phyloP scores from a whole-genome alignment of 1,284 basidiomycete species.

The Psilocybe mexicana region DNA sequence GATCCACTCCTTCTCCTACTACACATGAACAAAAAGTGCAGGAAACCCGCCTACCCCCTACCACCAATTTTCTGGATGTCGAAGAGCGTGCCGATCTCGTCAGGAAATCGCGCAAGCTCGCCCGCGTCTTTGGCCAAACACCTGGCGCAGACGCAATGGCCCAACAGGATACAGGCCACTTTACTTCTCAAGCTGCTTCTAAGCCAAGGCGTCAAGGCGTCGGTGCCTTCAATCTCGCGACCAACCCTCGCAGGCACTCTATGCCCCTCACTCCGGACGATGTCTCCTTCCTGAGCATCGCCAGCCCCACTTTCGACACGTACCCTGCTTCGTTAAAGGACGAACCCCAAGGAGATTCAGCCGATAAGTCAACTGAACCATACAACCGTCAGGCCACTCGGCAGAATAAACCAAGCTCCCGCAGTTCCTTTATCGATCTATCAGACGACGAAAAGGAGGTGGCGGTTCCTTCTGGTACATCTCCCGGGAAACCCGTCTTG shows the following conservation, averaged over 20 bases:
- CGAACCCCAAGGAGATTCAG: constrained; percentile 11
- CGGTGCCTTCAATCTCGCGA: constrained; percentile 23
- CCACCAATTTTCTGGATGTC: constrained; percentile 66
- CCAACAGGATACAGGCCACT: constrained; percentile 31
- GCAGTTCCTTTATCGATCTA: constrained; percentile 66
- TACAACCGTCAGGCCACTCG: constrained; percentile 17
- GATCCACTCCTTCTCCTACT: constrained; percentile 14
- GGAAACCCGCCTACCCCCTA: constrained; percentile 43
- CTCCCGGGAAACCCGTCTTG: constrained; percentile 14
- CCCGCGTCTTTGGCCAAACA: constrained; percentile 72
- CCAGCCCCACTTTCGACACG: constrained; percentile 21
- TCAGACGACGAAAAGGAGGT: constrained; percentile 55
- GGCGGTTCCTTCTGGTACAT: constrained; percentile 24
- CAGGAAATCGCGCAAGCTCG: constrained; percentile 73
- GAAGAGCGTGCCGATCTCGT: constrained; percentile 73
- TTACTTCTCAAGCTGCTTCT: constrained; percentile 26
- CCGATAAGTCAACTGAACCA: constrained; percentile 22
- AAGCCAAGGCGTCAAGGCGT: constrained; percentile 41
- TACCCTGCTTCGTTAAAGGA: constrained; percentile 9
- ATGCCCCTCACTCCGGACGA: constrained; percentile 42
- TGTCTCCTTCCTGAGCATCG: constrained; percentile 30
- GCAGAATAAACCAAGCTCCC: constrained; percentile 29
- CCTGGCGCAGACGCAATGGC: constrained; percentile 43
- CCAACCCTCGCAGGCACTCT: constrained; percentile 49
- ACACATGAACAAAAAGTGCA: background rate